Base-by-base conservation (phyloP, 306 rosid species). In the Mucuna pruriens region DNA sequence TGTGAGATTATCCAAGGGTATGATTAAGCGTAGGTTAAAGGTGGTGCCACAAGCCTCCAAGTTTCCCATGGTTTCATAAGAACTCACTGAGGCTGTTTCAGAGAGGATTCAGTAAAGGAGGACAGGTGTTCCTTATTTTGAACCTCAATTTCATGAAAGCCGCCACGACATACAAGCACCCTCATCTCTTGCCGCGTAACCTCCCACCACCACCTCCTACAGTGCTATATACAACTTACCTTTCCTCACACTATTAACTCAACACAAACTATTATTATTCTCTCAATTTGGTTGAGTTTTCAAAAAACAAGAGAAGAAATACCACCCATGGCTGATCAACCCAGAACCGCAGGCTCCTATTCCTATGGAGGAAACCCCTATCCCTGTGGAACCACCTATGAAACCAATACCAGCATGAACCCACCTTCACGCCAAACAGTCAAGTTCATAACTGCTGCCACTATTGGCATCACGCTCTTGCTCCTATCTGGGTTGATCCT, bases 401-500 rank as follows among this genome's bases (percentile, higher is more conserved):
- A 74, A 7, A 5, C 80, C 71, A 75, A 22, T 62, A 33, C 15
- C 58, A 67, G 2, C 13, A 6, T 1, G 1, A 63, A 49, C 44
- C 64, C 81, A 13, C 8, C 82, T 49, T 29, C 88, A 58, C 87
- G 84, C 83, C 90, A 83, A 64, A 72, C 87, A 3, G 81, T 78
- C 10, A 91, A 87, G 81, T 82, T 91, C 83, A 11, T 86, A 58
- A 89, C 90, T 1, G 90, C 95, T 31, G 80, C 75, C 2, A 82
- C 89, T 2, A 82, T 91, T 25, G 95, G 91, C 22, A 65, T 82
- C 46, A 22, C 91, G 23, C 88, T 91, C 52, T 76, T 89, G 77
- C 63, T 84, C 86, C 38, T 91, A 54, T 83, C 90, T 9, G 89
- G 84, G 2, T 65, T 89, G 22, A 83, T 85, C 29, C 88, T 89